A percentile compares a stretch with the other conserved stretches of the same genome.
Conservation (phyloP, 2,329 filamentous ascomycete species). For the Ilyonectria mors-panacis region DNA sequence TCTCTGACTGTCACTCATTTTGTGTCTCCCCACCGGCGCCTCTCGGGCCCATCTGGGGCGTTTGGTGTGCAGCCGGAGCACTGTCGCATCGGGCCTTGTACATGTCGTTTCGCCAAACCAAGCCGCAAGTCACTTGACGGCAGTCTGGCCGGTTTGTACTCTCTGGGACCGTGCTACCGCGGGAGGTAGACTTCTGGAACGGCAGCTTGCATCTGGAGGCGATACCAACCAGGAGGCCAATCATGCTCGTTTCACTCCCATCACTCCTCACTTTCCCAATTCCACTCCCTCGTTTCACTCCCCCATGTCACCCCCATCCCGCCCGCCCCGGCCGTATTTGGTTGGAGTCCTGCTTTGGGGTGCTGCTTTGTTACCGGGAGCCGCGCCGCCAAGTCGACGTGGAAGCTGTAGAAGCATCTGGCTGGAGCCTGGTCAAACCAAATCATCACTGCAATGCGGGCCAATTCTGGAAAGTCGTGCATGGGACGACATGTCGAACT, state of each 20-base stretch:
- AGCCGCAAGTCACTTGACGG: conserved; percentile 43
- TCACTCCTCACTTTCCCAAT: neutral
- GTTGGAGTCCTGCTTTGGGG: conserved; percentile 36
- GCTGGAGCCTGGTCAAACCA: conserved; percentile 25
- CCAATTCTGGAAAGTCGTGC: conserved; percentile 33
- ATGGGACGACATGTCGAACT: conserved; percentile 44
- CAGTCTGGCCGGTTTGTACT: conserved; percentile 45
- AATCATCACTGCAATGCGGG: conserved; percentile 42
- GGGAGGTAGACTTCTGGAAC: conserved; percentile 48
- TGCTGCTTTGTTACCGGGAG: conserved; percentile 32
- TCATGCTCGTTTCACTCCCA: conserved; percentile 10
- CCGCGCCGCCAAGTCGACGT: conserved; percentile 37
- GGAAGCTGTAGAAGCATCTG: conserved; percentile 36
- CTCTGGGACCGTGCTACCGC: conserved; percentile 45
- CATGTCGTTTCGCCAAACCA: conserved; percentile 43
- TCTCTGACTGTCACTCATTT: conserved; percentile 14
- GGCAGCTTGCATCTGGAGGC: conserved; percentile 49
- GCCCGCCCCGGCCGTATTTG: conserved; percentile 32
- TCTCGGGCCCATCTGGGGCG: conserved; percentile 43
- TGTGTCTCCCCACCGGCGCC: conserved; percentile 31
- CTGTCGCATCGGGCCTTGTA: conserved; percentile 43
- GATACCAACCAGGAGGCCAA: conserved; percentile 45
- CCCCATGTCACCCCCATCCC: neutral
- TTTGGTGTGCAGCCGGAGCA: conserved; percentile 38
- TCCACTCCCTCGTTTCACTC: neutral